A percentile compares a stretch with the other conserved stretches of the same genome.
Evolutionary conservation across 164 flowering plant genomes (phyloP).

Genomic region (Annona squamosa): DNA sequence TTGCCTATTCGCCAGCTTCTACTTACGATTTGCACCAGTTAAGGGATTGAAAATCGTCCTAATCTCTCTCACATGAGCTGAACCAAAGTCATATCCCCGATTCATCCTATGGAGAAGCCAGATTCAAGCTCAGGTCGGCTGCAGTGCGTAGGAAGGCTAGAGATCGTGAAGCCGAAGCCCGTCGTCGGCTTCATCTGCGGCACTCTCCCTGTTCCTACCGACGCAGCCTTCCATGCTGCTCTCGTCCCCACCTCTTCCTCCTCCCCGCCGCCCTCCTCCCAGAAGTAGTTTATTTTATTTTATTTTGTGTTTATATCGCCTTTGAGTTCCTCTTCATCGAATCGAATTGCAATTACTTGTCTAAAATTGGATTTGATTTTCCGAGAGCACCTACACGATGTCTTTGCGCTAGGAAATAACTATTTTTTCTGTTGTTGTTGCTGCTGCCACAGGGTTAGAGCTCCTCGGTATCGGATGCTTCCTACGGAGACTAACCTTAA

Average conservation of each 20-base stretch:
- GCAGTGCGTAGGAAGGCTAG: slow-evolving; percentile 69
- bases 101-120: not conserved
- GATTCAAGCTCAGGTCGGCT: slow-evolving; percentile 4
- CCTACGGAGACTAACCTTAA: slow-evolving; percentile 88
- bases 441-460: slow-evolving; percentile 37
- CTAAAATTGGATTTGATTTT: not conserved
- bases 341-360: not conserved
- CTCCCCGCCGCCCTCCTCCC: slow-evolving; percentile 3
- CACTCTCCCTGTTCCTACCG: slow-evolving; percentile 79
- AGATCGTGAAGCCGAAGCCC: slow-evolving; percentile 60
- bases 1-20: too few relatives aligned
- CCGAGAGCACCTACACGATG: not conserved
- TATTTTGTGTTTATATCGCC: not conserved
- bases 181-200: slow-evolving; percentile 79
- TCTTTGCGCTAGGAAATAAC: not conserved
- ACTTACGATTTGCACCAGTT: not conserved
- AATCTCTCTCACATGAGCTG: not conserved
- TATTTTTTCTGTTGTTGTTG: not conserved
- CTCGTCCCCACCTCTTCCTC: slow-evolving; percentile 44
- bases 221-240: slow-evolving; percentile 59
- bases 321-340: not conserved
- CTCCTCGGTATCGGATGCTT: slow-evolving; percentile 79
- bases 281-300: too few relatives aligned
- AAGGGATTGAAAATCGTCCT: not conserved
- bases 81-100: not conserved